Conservation (phyloP, 768 basidiomycete species). For the Pisolithus marmoratus region DNA sequence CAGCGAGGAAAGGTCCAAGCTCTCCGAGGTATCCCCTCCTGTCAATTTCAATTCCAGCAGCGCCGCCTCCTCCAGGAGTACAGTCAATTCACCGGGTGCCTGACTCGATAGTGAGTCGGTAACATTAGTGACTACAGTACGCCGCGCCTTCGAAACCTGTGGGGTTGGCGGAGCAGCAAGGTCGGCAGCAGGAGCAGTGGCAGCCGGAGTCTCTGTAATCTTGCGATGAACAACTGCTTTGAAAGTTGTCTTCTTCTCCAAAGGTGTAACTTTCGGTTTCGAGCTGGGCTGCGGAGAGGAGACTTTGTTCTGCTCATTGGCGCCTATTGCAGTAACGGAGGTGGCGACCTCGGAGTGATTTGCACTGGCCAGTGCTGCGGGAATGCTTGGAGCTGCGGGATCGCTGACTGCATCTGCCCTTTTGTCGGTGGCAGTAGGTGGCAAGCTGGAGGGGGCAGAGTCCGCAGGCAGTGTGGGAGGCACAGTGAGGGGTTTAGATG, state of each 20-base stretch:
- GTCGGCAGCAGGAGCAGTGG: constrained; percentile 13
- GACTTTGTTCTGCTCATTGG: constrained; percentile 1
- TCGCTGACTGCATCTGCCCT: neutral
- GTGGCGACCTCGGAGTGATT: neutral
- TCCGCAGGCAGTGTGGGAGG: neutral
- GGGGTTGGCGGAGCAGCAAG: constrained; percentile 22
- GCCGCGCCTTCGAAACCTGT: constrained; percentile 23
- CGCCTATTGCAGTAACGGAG: constrained; percentile 2
- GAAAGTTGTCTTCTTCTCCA: constrained; percentile 31
- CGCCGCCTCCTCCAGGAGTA: constrained; percentile 53
- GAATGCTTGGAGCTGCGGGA: neutral
- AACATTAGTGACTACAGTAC: constrained; percentile 13
- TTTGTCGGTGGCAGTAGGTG: neutral
- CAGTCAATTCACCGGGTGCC: constrained; percentile 46
- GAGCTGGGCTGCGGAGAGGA: constrained; percentile 8
- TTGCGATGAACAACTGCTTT: constrained; percentile 56
- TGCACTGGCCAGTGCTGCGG: neutral
- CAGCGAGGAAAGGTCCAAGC: constrained; percentile 6
- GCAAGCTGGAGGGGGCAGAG: neutral
- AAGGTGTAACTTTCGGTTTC: neutral
- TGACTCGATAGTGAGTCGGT: constrained; percentile 40
- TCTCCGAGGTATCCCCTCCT: constrained; percentile 32
- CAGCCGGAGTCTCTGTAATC: constrained; percentile 33
- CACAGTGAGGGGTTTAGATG: neutral
- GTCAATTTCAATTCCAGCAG: constrained; percentile 50